Base-by-base conservation (phyloP, 495 filamentous ascomycete species). In the Lineolata rhizophorae region DNA sequence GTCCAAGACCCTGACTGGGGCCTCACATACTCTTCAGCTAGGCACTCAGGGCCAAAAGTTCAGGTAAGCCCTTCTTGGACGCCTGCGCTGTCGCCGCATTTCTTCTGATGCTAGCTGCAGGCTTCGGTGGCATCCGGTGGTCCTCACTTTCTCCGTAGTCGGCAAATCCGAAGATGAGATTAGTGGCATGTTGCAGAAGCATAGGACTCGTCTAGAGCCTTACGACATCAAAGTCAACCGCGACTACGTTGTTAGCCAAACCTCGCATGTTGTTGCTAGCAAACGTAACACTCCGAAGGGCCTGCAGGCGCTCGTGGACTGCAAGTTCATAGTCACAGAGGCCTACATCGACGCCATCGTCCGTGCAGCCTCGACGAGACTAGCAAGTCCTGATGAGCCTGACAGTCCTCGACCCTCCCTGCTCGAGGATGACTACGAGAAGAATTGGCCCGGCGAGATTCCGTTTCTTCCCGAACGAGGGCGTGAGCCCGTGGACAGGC, bases 231-330 rank as follows among this genome's bases (percentile, higher is more conserved):
- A 95, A 46, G 70, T 75, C 12, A 55, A 77, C 26, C 57, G 64
- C 13, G 67, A 73, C 11, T 95, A 78, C 47, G 56, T 82, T 2
- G 48, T 62, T 22, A 64, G 52, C 25, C 50, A 59, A 0, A 94
- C 87, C 0, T 90, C 85, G 0, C 84, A 97, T 49, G 74, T 91
- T 13, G 71, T 95, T 13, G 70, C 79, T 11, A 74, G 67, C 46
- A 94, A 92, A 52, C 65, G 87, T 25, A 97, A 97, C 51, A 83
- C 76, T 10, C 27, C 82, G 2, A 81, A 78, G 37, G 76, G 73
- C 0, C 53, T 95, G 3, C 82, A 91, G 45, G 85, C 79, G n/a
- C 58, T 97, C 15, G 70, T 93, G 30, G 76, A 84, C 40, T 82
- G 64, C 9, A 76, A 63, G 57, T 70, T 70, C 39, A 74, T 95